Conservation (phyloP, 2,329 filamentous ascomycete species). For the Aspergillus pseudonomiae region DNA sequence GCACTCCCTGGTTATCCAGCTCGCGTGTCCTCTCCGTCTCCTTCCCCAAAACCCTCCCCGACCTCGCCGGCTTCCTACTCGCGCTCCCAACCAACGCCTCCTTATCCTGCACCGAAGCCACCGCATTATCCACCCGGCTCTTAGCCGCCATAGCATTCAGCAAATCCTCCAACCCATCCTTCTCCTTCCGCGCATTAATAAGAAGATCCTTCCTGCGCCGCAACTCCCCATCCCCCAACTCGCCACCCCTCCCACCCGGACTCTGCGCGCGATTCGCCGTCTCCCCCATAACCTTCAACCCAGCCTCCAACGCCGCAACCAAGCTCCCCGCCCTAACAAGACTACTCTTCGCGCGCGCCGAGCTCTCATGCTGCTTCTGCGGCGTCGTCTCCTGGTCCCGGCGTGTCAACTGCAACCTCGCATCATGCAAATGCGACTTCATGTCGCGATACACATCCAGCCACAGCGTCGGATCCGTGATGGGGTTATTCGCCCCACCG, state of each 20-base stretch:
- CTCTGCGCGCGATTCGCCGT: conserved; percentile 26
- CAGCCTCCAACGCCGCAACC: conserved; percentile 60
- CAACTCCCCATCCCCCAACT: conserved; percentile 63
- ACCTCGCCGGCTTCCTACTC: conserved; percentile 39
- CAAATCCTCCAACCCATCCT: conserved; percentile 63
- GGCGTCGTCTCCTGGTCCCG: conserved; percentile 62
- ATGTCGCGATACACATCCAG: conserved; percentile 63
- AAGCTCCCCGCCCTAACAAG: conserved; percentile 60
- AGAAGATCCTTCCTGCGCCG: conserved; percentile 62
- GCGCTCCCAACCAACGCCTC: conserved; percentile 40
- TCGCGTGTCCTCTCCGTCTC: conserved; percentile 66
- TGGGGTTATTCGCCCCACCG: conserved; percentile 33
- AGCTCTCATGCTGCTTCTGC: conserved; percentile 64
- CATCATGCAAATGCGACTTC: conserved; percentile 63
- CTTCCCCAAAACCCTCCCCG: conserved; percentile 53
- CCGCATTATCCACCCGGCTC: conserved; percentile 47
- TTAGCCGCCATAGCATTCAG: conserved; percentile 61
- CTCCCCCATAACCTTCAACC: conserved; percentile 49
- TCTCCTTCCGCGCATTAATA: conserved; percentile 61
- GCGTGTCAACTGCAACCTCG: conserved; percentile 60
- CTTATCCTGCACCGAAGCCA: conserved; percentile 52
- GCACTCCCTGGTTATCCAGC: conserved; percentile 65
- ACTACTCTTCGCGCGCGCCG: conserved; percentile 62
- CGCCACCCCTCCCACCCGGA: conserved; percentile 33
- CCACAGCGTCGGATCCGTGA: conserved; percentile 61